Evolutionary conservation across 2,329 filamentous ascomycete species (phyloP).

Genomic region (Penicillium concentricum): DNA sequence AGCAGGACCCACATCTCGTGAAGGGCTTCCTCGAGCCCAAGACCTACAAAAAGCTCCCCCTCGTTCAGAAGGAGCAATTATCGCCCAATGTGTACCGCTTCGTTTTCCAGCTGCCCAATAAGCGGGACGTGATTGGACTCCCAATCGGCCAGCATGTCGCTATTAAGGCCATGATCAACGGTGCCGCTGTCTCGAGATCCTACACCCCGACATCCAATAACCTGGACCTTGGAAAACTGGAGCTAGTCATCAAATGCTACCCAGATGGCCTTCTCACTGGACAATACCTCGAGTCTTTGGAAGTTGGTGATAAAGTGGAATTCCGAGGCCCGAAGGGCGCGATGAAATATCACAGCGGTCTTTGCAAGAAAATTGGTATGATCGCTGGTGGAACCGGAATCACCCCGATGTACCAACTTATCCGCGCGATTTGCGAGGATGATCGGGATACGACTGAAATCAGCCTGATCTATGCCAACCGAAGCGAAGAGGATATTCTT

Average conservation of each 20-base stretch:
- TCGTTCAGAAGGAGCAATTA: slow-evolving; percentile 32
- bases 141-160: slow-evolving; percentile 59
- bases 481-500: slow-evolving; percentile 49
- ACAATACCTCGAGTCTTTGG: slow-evolving; percentile 13
- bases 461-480: slow-evolving; percentile 52
- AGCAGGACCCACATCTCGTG: slow-evolving; percentile 41
- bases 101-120: slow-evolving; percentile 50
- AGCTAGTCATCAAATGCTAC: slow-evolving; percentile 39
- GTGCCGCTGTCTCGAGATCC: slow-evolving; percentile 49
- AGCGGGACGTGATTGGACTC: slow-evolving; percentile 50
- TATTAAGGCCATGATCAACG: slow-evolving; percentile 50
- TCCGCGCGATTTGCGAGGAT: slow-evolving; percentile 63
- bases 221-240: slow-evolving; percentile 32
- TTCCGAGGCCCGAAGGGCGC: slow-evolving; percentile 39
- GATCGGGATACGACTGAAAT: slow-evolving; percentile 55
- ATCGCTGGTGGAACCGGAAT: slow-evolving; percentile 40
- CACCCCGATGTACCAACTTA: slow-evolving; percentile 60
- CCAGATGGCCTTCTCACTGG: slow-evolving; percentile 34
- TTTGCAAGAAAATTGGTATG: slow-evolving; percentile 39
- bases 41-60: slow-evolving; percentile 49
- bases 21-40: slow-evolving; percentile 53
- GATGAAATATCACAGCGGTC: slow-evolving; percentile 30
- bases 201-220: slow-evolving; percentile 52
- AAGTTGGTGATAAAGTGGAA: slow-evolving; percentile 30
- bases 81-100: slow-evolving; percentile 42